Evolutionary conservation across 371 early-diverging fungal species (phyloP).

Genomic region (Mortierella sp.): DNA sequence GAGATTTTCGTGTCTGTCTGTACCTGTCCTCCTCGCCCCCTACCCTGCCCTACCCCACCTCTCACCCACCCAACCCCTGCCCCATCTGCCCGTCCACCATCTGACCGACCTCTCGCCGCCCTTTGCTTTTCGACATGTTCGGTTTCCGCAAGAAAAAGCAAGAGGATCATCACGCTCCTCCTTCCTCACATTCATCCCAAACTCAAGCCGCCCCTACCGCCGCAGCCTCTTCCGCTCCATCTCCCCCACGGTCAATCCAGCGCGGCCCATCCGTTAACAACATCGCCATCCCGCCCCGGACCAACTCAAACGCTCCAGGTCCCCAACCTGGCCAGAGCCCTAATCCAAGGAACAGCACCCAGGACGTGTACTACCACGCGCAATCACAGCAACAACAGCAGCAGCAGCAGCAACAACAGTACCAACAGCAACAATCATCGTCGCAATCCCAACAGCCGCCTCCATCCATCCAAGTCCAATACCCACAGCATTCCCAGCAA

Average conservation of each 20-base stretch:
- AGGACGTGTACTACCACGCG: constrained; percentile 10
- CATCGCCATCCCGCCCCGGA: constrained; percentile 22
- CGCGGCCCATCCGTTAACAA: constrained; percentile 2
- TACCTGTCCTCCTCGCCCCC: neutral
- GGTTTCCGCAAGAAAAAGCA: constrained; percentile 3
- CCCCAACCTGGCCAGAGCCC: constrained; percentile 6
- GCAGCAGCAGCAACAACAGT: constrained; percentile 2
- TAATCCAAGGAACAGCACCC: constrained; percentile 4
- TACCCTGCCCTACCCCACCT: neutral
- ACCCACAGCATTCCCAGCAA: constrained; percentile 2
- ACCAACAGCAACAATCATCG: neutral
- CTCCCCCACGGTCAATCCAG: constrained; percentile 1
- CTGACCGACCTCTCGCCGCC: neutral
- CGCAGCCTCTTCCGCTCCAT: neutral
- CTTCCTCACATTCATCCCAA: neutral
- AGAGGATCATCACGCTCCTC: neutral
- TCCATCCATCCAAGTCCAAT: neutral
- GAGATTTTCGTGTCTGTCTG: no score
- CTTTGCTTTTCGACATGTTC: neutral
- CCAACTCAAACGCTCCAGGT: constrained; percentile 11
- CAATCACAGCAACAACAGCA: constrained; percentile 9
- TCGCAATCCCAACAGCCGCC: constrained; percentile 1
- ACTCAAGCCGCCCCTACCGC: neutral
- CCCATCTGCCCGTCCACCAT: neutral
- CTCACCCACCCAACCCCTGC: constrained; percentile 5